phyloP scores from a whole-genome alignment of 192 early-diverging fungal genomes.

The Linnemannia zychae region DNA sequence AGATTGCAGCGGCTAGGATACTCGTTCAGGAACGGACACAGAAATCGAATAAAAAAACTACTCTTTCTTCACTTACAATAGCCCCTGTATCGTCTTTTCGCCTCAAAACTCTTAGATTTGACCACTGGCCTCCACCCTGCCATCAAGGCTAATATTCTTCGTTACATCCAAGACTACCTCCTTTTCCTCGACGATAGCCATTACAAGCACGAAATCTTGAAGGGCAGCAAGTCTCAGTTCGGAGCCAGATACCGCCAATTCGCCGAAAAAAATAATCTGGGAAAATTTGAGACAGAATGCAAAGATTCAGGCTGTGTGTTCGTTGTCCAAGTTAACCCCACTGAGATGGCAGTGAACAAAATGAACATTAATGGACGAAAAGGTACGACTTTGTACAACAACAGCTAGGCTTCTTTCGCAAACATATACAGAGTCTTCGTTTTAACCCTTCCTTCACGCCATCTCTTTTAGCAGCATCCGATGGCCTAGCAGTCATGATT shows the following conservation, averaged over 20 bases:
- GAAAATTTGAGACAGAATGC: neutral
- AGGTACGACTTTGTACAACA: neutral
- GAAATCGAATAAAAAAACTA: too few species aligned
- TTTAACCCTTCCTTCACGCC: neutral
- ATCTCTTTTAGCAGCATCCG: neutral
- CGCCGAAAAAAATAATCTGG: accelerated
- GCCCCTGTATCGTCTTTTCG: neutral
- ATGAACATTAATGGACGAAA: neutral
- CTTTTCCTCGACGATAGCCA: neutral
- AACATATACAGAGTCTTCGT: neutral
- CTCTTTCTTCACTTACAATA: neutral
- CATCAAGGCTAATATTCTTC: neutral
- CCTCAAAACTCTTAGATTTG: neutral
- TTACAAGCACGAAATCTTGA: neutral
- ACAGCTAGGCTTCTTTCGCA: too few species aligned
- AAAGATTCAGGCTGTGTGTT: neutral
- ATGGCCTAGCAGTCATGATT: neutral
- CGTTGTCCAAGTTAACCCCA: neutral
- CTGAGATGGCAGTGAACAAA: neutral
- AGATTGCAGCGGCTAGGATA: neutral
- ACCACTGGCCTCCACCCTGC: neutral
- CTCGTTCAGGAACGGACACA: too few species aligned
- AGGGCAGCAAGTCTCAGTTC: neutral
- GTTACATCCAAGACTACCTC: neutral
- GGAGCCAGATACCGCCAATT: neutral